Percentiles rank a stretch among this genome's conserved stretches.
Evolutionary conservation across 306 rosid species (phyloP).

Genomic region (Cicer pinnatifidum): DNA sequence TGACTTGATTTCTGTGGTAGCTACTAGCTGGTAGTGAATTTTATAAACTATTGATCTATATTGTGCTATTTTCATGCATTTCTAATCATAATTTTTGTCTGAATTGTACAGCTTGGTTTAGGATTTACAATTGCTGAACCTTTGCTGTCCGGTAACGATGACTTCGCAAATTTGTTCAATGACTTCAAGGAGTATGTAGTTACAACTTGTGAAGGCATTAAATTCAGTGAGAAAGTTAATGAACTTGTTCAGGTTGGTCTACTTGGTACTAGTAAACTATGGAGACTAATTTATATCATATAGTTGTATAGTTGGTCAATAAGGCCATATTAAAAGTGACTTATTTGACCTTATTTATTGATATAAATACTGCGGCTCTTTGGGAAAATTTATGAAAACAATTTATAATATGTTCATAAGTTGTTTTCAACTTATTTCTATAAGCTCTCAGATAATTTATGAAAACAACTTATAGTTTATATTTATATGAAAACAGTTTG

Average conservation of each 20-base stretch:
- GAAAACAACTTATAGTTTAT: too few relatives aligned
- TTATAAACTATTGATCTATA: background rate
- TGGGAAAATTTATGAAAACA: too few relatives aligned
- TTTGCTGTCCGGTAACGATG: slow-evolving; percentile 51
- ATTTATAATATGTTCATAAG: too few relatives aligned
- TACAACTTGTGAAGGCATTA: slow-evolving; percentile 60
- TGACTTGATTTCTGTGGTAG: slow-evolving; percentile 22
- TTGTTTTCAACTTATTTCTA: too few relatives aligned
- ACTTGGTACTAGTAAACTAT: slow-evolving; percentile 27
- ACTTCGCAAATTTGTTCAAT: slow-evolving; percentile 69
- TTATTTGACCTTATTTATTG: too few relatives aligned
- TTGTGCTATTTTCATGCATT: slow-evolving; percentile 35
- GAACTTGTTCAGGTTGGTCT: slow-evolving; percentile 78
- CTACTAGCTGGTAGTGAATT: background rate
- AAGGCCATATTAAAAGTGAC: too few relatives aligned
- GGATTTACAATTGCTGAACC: slow-evolving; percentile 82
- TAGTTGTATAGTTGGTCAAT: background rate
- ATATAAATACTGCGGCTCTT: too few relatives aligned
- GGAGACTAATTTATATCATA: slow-evolving; percentile 27
- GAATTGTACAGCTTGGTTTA: slow-evolving; percentile 75
- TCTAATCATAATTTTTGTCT: slow-evolving; percentile 49
- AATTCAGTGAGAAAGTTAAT: slow-evolving; percentile 70
- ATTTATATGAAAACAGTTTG: too few relatives aligned
- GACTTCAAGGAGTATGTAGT: slow-evolving; percentile 80
- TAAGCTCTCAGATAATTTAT: too few relatives aligned